A percentile compares a stretch with the other conserved stretches of the same genome.
Evolutionary conservation across 768 basidiomycete genomes (phyloP).

Genomic region (Naematelia encephala): DNA sequence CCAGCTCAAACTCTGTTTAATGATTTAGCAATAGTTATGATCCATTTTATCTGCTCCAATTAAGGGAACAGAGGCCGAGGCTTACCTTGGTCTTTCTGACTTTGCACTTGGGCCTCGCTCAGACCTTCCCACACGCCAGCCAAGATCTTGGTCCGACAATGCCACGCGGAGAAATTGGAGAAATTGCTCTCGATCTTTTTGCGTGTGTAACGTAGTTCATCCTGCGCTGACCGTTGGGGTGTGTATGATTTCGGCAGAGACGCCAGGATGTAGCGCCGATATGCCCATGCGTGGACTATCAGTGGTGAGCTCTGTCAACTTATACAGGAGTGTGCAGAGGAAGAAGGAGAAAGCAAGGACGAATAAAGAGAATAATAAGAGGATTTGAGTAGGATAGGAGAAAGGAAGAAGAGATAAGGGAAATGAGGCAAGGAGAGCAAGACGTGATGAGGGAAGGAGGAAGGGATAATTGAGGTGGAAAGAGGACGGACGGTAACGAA

Average conservation of each 20-base stretch:
- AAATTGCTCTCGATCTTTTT: conserved; percentile 90
- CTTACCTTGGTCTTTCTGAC: conserved; percentile 69
- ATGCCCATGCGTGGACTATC: conserved; percentile 90
- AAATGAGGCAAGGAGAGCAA: background rate
- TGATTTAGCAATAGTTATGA: background rate
- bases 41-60: background rate
- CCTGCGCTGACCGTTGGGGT: conserved; percentile 53
- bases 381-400: background rate
- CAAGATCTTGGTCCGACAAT: conserved; percentile 84
- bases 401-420: too few species aligned
- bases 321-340: background rate
- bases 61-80: background rate
- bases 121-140: conserved; percentile 60
- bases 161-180: conserved; percentile 99
- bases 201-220: conserved; percentile 82
- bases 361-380: background rate
- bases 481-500: conserved; percentile 52
- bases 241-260: conserved; percentile 61
- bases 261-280: conserved; percentile 77
- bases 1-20: conserved; percentile 77
- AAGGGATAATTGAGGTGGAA: background rate
- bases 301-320: background rate
- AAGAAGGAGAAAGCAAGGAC: background rate
- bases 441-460: background rate
- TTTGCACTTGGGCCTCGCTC: conserved; percentile 56